A percentile compares a stretch with the other conserved stretches of the same genome.
These are phyloP conservation scores for Neodidymelliopsis sp. DNA, from an alignment of 2,329 filamentous ascomycete species.

Conservation along the genomic window DNA sequence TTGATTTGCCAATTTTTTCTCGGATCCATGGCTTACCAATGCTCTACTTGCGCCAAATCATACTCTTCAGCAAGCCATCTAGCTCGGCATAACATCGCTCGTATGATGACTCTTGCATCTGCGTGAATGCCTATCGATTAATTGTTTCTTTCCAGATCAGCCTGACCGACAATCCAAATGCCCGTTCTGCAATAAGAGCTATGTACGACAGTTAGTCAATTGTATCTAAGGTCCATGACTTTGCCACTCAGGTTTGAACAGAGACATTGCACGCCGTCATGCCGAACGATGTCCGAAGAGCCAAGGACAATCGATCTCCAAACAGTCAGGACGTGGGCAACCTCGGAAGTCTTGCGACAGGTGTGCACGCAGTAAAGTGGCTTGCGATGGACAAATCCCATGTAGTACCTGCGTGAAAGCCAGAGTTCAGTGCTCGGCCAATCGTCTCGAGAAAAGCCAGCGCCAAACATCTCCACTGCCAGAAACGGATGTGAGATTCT, in stretches of 20 bases:
- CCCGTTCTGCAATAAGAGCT: background rate
- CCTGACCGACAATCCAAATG: conserved; percentile 2
- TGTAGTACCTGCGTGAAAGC: background rate
- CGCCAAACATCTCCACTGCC: no score
- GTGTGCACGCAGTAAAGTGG: background rate
- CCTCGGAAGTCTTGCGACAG: conserved; percentile 5
- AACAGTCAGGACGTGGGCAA: background rate
- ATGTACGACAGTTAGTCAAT: conserved; percentile 1
- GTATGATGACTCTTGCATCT: background rate
- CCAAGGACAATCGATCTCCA: background rate
- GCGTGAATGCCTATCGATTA: background rate
- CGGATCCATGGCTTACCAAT: conserved; percentile 1
- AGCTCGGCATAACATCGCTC: background rate
- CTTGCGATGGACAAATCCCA: background rate
- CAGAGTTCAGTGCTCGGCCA: background rate
- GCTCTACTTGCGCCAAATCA: background rate
- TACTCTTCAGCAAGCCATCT: conserved; percentile 8
- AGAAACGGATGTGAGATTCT: no score
- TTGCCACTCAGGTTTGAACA: background rate
- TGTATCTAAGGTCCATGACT: background rate
- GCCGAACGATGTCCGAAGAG: conserved; percentile 3
- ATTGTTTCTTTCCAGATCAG: background rate
- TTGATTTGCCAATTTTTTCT: no score
- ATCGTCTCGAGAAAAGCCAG: no score
- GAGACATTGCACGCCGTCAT: conserved; percentile 8